Conservation (phyloP, 148 eudicot genomes). For the Chenopodium berlandieri region DNA sequence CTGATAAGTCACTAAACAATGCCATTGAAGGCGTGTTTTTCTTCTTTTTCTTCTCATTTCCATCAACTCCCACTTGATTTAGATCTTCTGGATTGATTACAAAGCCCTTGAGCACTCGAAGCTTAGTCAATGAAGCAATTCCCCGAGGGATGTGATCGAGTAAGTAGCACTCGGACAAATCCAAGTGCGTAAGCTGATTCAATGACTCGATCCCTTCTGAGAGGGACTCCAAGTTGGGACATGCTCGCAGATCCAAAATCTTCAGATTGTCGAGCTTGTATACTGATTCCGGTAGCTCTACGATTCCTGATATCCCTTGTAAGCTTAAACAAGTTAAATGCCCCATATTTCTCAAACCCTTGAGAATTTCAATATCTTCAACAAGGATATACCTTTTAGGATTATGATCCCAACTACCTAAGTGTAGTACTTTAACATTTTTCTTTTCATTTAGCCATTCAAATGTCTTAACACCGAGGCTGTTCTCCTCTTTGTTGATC, state of each 20-base stretch:
- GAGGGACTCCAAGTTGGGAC: conserved; percentile 9
- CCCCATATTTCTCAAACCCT: background rate
- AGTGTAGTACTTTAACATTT: conserved; percentile 6
- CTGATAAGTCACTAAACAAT: background rate
- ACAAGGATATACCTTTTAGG: background rate
- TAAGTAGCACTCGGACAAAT: conserved; percentile 19
- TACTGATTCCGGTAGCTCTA: conserved; percentile 11
- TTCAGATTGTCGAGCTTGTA: conserved; percentile 15
- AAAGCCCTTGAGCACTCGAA: conserved; percentile 18
- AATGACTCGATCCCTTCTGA: conserved; percentile 5
- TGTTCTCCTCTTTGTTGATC: conserved; percentile 3
- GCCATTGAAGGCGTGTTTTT: background rate
- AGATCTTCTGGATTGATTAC: background rate
- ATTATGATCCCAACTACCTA: background rate
- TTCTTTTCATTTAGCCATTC: background rate
- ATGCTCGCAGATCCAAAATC: conserved; percentile 19
- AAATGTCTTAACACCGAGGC: background rate
- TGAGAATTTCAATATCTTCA: background rate
- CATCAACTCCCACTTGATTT: too few relatives aligned
- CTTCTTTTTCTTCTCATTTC: background rate
- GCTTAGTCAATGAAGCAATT: background rate
- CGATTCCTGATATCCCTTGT: conserved; percentile 16
- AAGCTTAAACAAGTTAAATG: conserved; percentile 11
- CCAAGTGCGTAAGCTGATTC: conserved; percentile 12
- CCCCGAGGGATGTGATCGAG: conserved; percentile 17